Evolutionary conservation across 2,329 filamentous ascomycete genomes (phyloP).

Genomic region (Neoscytalidium dimidiatum): DNA sequence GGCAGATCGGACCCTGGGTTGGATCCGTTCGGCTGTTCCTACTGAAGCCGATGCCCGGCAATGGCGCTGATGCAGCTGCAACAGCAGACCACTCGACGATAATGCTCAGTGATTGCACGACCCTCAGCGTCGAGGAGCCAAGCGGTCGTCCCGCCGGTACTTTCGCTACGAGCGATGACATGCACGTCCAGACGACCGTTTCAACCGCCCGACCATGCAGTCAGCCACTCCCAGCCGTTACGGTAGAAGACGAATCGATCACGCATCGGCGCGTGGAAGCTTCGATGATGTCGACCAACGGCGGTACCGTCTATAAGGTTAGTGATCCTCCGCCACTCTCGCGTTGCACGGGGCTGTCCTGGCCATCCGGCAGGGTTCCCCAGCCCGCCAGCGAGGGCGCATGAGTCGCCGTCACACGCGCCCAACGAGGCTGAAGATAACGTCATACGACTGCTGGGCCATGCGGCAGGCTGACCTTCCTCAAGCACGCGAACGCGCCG

Average conservation of each 20-base stretch:
- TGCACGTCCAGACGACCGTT: too few relatives aligned
- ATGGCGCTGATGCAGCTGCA: too few relatives aligned
- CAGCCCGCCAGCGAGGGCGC: not conserved
- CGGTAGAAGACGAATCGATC: too few relatives aligned
- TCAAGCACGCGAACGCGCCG: not conserved
- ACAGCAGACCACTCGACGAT: too few relatives aligned
- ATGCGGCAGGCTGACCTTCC: not conserved
- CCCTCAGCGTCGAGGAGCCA: too few relatives aligned
- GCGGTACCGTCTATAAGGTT: not conserved
- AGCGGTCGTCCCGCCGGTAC: too few relatives aligned
- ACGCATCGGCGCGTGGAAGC: not conserved
- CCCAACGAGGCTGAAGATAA: constrained; percentile 11
- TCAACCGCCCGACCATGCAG: too few relatives aligned
- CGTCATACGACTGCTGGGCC: not conserved
- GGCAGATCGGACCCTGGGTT: not conserved
- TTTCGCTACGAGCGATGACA: not conserved
- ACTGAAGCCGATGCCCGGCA: not conserved
- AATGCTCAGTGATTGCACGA: too few relatives aligned
- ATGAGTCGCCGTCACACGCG: constrained; percentile 4
- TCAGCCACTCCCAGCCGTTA: too few relatives aligned
- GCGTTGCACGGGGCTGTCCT: not conserved
- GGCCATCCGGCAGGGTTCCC: not conserved
- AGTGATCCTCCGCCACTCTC: not conserved
- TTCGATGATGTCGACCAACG: not conserved
- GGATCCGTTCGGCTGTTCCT: not conserved